Evolutionary conservation across 495 filamentous ascomycete species (phyloP), one percentile per base, ranked within the genome.

Genomic region (Neurospora sp.): DNA sequence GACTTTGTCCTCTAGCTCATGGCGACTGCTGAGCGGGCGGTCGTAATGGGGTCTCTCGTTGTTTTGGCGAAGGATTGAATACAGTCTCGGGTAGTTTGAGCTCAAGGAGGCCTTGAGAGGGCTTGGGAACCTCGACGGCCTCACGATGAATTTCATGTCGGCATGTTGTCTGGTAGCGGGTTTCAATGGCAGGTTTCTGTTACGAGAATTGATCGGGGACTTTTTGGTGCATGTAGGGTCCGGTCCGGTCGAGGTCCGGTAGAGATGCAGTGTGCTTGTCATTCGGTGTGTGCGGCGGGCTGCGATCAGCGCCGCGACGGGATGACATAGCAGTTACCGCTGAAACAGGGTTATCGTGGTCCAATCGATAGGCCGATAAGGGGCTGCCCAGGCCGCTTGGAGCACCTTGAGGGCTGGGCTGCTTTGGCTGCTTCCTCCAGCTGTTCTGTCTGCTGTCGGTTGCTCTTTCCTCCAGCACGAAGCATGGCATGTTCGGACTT

Each of bases 1-100:
- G 73, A 98, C 91, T 77, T 94, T 90, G 75, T 93, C 90, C 78
- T 92, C 82, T 3, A 84, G 81, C 37, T 75, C 72, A 70, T 71
- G 71, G 39, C 71, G 73, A 45, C 37, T 69, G 36, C 54, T 62
- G 54, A 62, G 54, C 54, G 54, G 54, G 15, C 54, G 54, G 24
- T 62, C 54, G 24, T 62, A 62, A 15, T 31, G 54, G 5, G 54
- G 54, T 31, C 54, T 62, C 5, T 3, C 24, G 5, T 17, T 28
- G 24, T 62, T 7, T 6, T 15, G 13, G 24, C 40, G 8, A 4
- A 72, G 73, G 19, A 43, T 42, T 15, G 62, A 62, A 62, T 31
- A 62, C 5, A 15, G 54, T 62, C 54, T 62, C 15, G 48, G 48
- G 24, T 59, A 59, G 48, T n/a, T 17, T 70, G 54, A 62, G 10